phyloP scores from a whole-genome alignment of 2,329 filamentous ascomycete genomes.

The Xylariaceae sp. region DNA sequence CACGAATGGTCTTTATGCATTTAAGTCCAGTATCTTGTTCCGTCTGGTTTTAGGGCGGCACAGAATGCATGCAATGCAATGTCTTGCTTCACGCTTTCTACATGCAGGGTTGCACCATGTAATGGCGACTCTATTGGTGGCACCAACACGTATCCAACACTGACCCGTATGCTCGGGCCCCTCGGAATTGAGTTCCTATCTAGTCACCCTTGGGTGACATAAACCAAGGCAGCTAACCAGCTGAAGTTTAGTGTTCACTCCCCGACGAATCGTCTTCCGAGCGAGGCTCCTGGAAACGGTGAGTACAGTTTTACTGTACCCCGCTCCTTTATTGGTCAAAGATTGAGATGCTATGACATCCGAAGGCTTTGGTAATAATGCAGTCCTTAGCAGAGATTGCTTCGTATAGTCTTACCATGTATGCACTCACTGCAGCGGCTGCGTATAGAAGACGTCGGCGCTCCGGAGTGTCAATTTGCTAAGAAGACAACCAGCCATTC shows the following conservation, averaged over 20 bases:
- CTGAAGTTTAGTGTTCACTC: background rate
- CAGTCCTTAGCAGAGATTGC: background rate
- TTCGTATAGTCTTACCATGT: slow-evolving; percentile 8
- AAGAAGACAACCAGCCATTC: background rate
- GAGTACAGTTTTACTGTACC: background rate
- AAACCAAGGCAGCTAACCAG: background rate
- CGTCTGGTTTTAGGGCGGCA: background rate
- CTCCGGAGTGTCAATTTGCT: too few species aligned
- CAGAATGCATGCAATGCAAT: slow-evolving; percentile 1
- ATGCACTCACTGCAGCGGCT: slow-evolving; percentile 12
- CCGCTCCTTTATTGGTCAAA: background rate
- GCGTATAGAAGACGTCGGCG: background rate
- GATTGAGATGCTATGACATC: background rate
- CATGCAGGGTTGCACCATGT: slow-evolving; percentile 2
- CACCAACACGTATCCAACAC: too few species aligned
- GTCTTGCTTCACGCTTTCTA: background rate
- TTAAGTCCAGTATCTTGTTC: too few species aligned
- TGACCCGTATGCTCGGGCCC: too few species aligned
- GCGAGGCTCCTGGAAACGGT: background rate
- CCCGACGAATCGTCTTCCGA: background rate
- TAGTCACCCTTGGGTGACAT: background rate
- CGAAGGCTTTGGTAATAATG: background rate
- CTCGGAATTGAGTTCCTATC: too few species aligned
- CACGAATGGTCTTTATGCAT: background rate
- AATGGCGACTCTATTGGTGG: background rate